Percentiles rank a stretch among this genome's conserved stretches.
Evolutionary conservation across 192 early-diverging fungal species (phyloP).

Genomic region (Coemansia sp.): DNA sequence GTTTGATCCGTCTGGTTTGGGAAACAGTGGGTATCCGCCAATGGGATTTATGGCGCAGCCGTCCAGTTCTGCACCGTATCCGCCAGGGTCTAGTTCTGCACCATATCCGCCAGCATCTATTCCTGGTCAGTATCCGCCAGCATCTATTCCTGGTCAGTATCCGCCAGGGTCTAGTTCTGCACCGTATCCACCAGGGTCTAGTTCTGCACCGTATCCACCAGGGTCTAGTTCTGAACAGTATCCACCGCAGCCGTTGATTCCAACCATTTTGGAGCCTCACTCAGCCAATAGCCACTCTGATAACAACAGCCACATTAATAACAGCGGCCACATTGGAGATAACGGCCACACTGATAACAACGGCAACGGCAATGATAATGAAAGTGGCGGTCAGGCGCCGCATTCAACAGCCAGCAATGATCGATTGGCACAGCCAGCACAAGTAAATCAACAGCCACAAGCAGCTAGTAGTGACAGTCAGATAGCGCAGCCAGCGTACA

Average conservation of each 20-base stretch:
- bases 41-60: constrained; percentile 1
- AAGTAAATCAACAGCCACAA: not conserved
- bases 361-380: not conserved
- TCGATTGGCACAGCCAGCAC: not conserved
- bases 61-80: not conserved
- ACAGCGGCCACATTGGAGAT: too few relatives aligned
- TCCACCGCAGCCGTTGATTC: not conserved
- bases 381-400: not conserved
- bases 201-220: not conserved
- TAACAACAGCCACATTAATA: not conserved
- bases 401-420: not conserved
- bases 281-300: not conserved
- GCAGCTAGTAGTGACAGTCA: not conserved
- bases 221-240: not conserved
- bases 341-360: not conserved
- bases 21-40: not conserved
- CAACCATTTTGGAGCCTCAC: not conserved
- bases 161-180: too few relatives aligned
- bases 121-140: too few relatives aligned
- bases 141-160: too few relatives aligned
- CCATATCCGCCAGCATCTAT: too few relatives aligned
- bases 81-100: not conserved
- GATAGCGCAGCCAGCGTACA: not conserved
- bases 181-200: not conserved
- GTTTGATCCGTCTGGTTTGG: not conserved